phyloP scores from a whole-genome alignment of 345 rosid genomes.

The Cochlearia excelsa region DNA sequence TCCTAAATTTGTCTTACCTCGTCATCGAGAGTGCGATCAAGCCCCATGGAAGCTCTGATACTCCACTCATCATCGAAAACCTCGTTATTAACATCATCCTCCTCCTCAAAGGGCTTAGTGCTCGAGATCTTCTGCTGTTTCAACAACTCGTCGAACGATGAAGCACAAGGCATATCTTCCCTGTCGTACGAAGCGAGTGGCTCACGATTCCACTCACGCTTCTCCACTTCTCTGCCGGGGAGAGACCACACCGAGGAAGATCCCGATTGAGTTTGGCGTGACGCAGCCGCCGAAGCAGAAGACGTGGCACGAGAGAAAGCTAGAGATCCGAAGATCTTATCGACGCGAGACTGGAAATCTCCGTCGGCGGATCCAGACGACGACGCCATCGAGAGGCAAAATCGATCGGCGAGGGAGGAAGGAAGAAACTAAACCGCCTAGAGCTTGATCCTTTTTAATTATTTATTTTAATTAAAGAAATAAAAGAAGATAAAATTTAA shows the following conservation, averaged over 20 bases:
- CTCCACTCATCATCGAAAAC: constrained; percentile 57
- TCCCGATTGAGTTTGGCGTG: constrained; percentile 24
- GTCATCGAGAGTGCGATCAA: constrained; percentile 71
- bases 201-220: constrained; percentile 38
- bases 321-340: constrained; percentile 57
- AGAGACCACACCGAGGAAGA: constrained; percentile 53
- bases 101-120: constrained; percentile 39
- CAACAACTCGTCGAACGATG: constrained; percentile 46
- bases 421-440: constrained; percentile 20
- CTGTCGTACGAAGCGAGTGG: constrained; percentile 38
- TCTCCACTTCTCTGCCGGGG: constrained; percentile 31
- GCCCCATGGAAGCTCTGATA: constrained; percentile 67
- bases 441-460: constrained; percentile 8
- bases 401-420: neutral
- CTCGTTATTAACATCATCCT: constrained; percentile 27
- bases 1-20: constrained; percentile 62
- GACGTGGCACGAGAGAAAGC: constrained; percentile 39
- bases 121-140: constrained; percentile 25
- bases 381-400: constrained; percentile 3
- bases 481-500: too few species aligned
- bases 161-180: constrained; percentile 50
- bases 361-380: constrained; percentile 46
- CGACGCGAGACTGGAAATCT: constrained; percentile 52
- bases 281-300: constrained; percentile 30
- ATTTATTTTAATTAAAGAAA: neutral